Conservation (phyloP, 2,329 filamentous ascomycete species). For the Xylariaceae sp. region DNA sequence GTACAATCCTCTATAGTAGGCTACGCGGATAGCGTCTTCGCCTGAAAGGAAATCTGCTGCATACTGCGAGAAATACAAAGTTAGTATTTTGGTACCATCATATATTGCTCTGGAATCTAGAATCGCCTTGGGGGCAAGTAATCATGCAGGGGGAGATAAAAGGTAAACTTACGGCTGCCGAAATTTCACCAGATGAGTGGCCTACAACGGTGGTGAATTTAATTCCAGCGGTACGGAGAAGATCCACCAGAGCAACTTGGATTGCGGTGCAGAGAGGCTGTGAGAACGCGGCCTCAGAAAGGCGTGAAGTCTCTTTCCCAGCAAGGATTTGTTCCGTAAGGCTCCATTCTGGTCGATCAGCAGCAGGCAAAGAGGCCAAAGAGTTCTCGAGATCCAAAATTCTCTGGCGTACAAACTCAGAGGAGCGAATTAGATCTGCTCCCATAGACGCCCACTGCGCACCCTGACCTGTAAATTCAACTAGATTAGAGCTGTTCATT, state of each 20-base stretch:
- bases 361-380: slow-evolving; percentile 23
- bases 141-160: too few species aligned
- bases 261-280: slow-evolving; percentile 39
- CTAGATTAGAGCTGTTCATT: too few species aligned
- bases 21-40: slow-evolving; percentile 49
- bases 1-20: slow-evolving; percentile 52
- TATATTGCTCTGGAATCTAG: too few species aligned
- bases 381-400: slow-evolving; percentile 31
- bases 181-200: slow-evolving; percentile 50
- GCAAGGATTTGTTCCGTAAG: slow-evolving; percentile 31
- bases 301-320: slow-evolving; percentile 32
- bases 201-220: slow-evolving; percentile 29
- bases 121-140: too few species aligned
- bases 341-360: slow-evolving; percentile 38
- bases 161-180: too few species aligned
- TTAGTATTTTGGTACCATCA: too few species aligned
- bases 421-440: slow-evolving; percentile 22
- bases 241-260: slow-evolving; percentile 32
- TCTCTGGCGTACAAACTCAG: background rate
- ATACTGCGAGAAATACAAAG: too few species aligned
- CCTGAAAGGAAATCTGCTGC: slow-evolving; percentile 51
- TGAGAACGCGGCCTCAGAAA: slow-evolving; percentile 35
- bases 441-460: slow-evolving; percentile 41
- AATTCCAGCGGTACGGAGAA: slow-evolving; percentile 20
- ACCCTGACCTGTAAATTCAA: too few species aligned